Base-by-base conservation (phyloP, 208 protist genomes). In the Herpetomonas tarakana region DNA sequence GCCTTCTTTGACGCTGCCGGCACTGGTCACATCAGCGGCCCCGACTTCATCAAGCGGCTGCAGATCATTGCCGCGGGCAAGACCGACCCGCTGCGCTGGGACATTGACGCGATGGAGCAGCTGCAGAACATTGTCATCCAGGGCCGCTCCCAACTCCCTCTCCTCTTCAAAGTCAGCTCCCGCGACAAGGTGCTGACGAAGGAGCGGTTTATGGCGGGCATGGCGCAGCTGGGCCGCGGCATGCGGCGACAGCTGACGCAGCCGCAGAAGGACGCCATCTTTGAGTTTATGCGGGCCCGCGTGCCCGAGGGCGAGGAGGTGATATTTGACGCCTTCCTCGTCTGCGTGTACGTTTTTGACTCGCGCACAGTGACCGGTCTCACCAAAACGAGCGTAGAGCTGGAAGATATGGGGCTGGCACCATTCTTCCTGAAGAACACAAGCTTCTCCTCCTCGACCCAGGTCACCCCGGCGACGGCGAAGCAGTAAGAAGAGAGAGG, bases 51-150 rank as follows among this genome's bases (percentile, higher is more conserved):
- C 35, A 77, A 86, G 49, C 76, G 69, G 52, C 45, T 86, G 12
- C 70, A 86, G 62, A 65, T 76, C 24, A 59, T 75, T 24, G 66
- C 64, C 9, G 74, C 81, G 47, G 44, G 56, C 38, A 74, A 81
- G 68, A 74, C 71, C 2, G 83, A 87, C 55, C 70, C 74, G 28
- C 79, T 93, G 52, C 80, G 78, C 11, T 93, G 86, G 83, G 86
- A 93, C 65, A 72, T 87, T 35, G 86, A 91, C 41, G 75, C 78
- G 24, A 85, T 93, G 78, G 86, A 93, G 70, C 86, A 91, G 75
- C 74, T 93, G 69, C 86, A 90, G 72, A 88, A 80, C 55, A 87
- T 90, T 41, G 78, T 93, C 19, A 91, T 93, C 59, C 86, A 93
- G 68, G 86, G 74, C n/a, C 80, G 86, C 31, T 79, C 50, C 46